Evolutionary conservation across 2,329 filamentous ascomycete genomes (phyloP), one percentile per base, ranked within the genome.

Genomic region (Trichoderma polysporum): DNA sequence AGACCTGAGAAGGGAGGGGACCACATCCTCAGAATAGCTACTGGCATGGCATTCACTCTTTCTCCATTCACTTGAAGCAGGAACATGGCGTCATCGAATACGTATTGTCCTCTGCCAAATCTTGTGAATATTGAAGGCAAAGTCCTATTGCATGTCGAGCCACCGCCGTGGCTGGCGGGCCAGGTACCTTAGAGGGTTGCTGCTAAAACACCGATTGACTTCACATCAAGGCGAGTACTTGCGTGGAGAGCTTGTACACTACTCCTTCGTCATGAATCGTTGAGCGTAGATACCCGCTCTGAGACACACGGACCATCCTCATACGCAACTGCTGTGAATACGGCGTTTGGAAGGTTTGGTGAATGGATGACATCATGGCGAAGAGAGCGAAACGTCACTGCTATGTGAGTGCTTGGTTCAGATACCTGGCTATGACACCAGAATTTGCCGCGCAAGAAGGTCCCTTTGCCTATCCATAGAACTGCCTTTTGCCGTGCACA

Each of bases 51-150:
- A 62, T 67, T 57, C 31, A 57, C 33, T 47, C 25, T 13, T 67
- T 56, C 50, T 22, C 27, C 35, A 68, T 59, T 17, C 66, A 53
- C 54, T 45, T 66, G 61, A 65, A 68, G 47, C 61, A 65, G 47
- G 54, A 66, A 65, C 60, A 66, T 68, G 66, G 60, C 66, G 66
- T 68, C 66, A 61, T 66, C 33, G 66, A 66, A 35, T 58, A 58
- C 54, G 39, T 37, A 49, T 66, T 33, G 33, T 37, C 37, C 13
- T 9, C 56, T 10, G n/a, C 35, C 17, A 29, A 31, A 52, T 35
- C 63, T 50, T 60, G 41, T 60, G 33, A 50, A 33, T 60, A 27
- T 15, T 5, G 13, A 27, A 47, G n/a, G 27, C 35, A 39, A 41
- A 17, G n/a, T 27, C 15, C 22, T 22, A 25, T 2, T 41, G 19